A percentile compares a stretch with the other conserved stretches of the same genome.
Conservation (phyloP, 352 stramenopile genomes). For the Elongisporangium senticosum region DNA sequence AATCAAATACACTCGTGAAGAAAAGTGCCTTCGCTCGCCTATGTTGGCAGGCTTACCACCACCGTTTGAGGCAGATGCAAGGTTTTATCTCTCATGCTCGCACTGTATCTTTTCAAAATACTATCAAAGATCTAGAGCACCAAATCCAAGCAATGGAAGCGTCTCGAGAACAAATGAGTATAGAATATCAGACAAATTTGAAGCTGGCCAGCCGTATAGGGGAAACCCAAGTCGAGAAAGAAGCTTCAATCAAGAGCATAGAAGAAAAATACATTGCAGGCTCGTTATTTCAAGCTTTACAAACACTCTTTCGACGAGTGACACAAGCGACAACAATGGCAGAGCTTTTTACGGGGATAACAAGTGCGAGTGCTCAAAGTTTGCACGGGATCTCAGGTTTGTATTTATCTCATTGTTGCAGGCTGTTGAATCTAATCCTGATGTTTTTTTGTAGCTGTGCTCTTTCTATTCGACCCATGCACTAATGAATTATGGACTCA, state of each 20-base stretch:
- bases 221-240: not conserved
- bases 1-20: slow-evolving; percentile 10
- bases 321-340: slow-evolving; percentile 20
- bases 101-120: not conserved
- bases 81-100: slow-evolving; percentile 28
- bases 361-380: slow-evolving; percentile 32
- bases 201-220: not conserved
- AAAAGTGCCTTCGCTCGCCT: slow-evolving; percentile 26
- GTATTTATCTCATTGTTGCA: not conserved
- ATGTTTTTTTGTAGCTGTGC: slow-evolving; percentile 19
- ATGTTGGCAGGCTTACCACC: slow-evolving; percentile 47
- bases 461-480: slow-evolving; percentile 59
- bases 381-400: slow-evolving; percentile 31
- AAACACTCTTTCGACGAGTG: slow-evolving; percentile 44
- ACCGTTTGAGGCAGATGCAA: slow-evolving; percentile 22
- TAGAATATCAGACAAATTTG: not conserved
- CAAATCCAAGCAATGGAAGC: not conserved
- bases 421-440: not conserved
- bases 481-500: slow-evolving; percentile 68
- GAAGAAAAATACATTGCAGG: slow-evolving; percentile 19
- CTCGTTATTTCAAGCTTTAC: slow-evolving; percentile 24
- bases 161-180: not conserved
- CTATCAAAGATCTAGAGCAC: slow-evolving; percentile 1
- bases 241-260: not conserved
- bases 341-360: slow-evolving; percentile 41